Base-by-base conservation (phyloP, 352 stramenopile genomes). In the Pythium myriotylum region DNA sequence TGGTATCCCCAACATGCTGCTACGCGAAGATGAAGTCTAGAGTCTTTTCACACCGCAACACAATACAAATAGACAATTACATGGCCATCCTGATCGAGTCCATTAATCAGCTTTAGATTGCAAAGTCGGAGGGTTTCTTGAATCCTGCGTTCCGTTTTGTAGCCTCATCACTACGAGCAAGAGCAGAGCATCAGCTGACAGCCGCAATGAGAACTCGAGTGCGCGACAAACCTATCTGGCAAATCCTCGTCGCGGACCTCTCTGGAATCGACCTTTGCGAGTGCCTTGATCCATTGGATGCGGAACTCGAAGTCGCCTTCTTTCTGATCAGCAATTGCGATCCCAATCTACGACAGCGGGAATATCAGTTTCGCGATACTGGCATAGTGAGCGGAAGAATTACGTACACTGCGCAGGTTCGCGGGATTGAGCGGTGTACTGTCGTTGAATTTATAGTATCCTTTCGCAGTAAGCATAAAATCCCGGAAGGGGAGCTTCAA, bases 1-100 rank as follows among this genome's bases (percentile, higher is more conserved):
- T 56, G 86, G 95, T 58, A 99, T 99, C 71, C 96, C 97, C 8
- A 99, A 99, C 80, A 99, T 99, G 96, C 88, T 99, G 41, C 64
- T 96, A 61, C 84, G 87, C 48, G 88, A 96, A 64, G 88, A 96
- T 60, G 88, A 96, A 67, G 84, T 96, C n/a, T 96, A 71, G 33
- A 42, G 17, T 24, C 29, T 40, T 42, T 2, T 58, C 39, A 4
- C 4, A 7, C 13, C 46, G 23, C 45, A 13, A 7, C 23, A 22
- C 20, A 54, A 54, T 42, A 54, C n/a, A 54, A 35, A 10, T 35
- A 10, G 29, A 35, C 29, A 10, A 35, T 10, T 35, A 35, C 10
- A 10, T 35, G 10, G 5, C 29, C 29, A 35, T 35, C 29, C 29
- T 35, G 5, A 35, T 35, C 10, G 29, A 10, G 10, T 35, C 29